Evolutionary conservation across 306 rosid genomes (phyloP).

Genomic region (Betula pendula): DNA sequence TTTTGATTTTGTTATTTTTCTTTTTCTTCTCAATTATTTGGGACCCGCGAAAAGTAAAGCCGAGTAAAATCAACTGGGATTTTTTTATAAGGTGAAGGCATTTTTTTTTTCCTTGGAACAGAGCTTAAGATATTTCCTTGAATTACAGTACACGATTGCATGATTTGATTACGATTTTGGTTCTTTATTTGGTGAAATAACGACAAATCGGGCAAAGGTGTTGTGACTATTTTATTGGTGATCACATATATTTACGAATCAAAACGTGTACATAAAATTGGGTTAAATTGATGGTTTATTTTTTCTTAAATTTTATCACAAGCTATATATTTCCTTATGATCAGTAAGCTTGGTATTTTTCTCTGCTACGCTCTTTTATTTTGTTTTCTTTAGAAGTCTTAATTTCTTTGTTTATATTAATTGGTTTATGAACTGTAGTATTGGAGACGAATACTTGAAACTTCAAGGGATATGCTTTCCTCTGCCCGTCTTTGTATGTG

Average conservation of each 20-base stretch:
- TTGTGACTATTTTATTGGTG: constrained; percentile 12
- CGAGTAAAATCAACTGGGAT: not conserved
- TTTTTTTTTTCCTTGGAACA: not conserved
- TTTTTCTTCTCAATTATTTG: not conserved
- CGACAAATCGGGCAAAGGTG: not conserved
- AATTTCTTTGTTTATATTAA: not conserved
- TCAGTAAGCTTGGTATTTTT: constrained; percentile 1
- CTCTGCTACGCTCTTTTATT: not conserved
- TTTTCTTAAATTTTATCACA: not conserved
- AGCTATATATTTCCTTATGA: constrained; percentile 6
- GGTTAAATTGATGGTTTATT: too few relatives aligned
- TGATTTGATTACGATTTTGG: constrained; percentile 12
- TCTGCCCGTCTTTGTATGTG: not conserved
- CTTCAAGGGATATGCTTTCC: not conserved
- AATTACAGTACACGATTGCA: not conserved
- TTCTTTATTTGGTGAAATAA: constrained; percentile 24
- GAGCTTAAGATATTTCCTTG: not conserved
- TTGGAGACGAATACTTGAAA: constrained; percentile 6
- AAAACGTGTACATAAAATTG: not conserved
- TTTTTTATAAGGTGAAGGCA: not conserved
- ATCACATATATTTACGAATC: not conserved
- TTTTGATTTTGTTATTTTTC: not conserved
- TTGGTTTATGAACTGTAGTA: constrained; percentile 5
- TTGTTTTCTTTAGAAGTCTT: constrained; percentile 8
- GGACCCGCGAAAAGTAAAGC: not conserved